Base-by-base conservation (phyloP, 2,329 filamentous ascomycete genomes). In the Endothia cerciana region DNA sequence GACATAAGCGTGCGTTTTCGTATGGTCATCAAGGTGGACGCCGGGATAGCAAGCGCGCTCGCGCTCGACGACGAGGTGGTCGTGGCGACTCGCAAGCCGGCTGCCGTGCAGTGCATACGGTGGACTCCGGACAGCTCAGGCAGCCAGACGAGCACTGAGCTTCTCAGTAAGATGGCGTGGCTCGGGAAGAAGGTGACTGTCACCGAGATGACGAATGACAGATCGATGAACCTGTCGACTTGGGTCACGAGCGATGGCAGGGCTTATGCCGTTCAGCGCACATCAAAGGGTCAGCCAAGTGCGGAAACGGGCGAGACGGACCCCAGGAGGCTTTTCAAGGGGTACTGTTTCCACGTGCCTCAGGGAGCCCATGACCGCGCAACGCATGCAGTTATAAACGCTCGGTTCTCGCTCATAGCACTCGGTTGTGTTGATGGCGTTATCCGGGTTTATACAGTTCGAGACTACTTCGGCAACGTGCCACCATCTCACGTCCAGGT, bases 11-110 rank as follows among this genome's bases (percentile, higher is more conserved):
- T 99, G 59, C 91, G 93, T 13, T 99, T 99, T 78, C 88, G 94
- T 65, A 97, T 97, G 91, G 94, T 97, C 17, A 98, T 99, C 74
- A 96, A 97, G 75, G 93, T 99, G 22, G 95, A 99, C 77, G 95
- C 95, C 2, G 95, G 95, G 2, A 97, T 99, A 72, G 89, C 89
- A 71, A 92, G 89, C 73, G 93, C 92, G 13, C 80, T 98, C 63
- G 94, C 95, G 2, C 84, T 98, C 28, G 95, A 98, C 70, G 92
- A 97, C 64, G 95, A 98, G 77, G 82, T 99, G 49, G 84, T 98
- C 28, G 94, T 99, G 62, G 92, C 95, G 4, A 99, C 95, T 0
- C 84, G 88, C 65, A 97, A 95, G 74, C 95, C 95, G 3, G 90
- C 94, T 0, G 94, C 95, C n/a, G 88, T 98, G 19, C 95, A 99